phyloP scores from a whole-genome alignment of 169 alveolate genomes.

The Eimeria nieschulzi region DNA sequence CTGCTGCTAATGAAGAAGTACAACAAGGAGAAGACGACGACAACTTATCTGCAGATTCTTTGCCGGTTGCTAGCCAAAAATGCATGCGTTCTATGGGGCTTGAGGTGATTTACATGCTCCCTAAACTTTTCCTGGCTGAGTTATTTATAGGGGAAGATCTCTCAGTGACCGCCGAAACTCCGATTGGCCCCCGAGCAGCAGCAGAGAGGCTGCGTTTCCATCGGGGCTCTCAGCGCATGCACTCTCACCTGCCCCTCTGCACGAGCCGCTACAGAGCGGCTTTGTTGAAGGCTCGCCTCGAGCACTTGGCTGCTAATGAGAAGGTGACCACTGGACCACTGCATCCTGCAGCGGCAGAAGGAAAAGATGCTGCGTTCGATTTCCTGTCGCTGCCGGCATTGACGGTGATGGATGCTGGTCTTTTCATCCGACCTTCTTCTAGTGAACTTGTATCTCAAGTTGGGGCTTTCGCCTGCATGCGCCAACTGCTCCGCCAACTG shows the following conservation, averaged over 20 bases:
- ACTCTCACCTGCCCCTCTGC: not conserved
- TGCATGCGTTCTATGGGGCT: not conserved
- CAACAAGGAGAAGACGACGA: not conserved
- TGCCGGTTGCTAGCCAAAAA: not conserved
- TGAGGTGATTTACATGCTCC: not conserved
- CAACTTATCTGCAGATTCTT: not conserved
- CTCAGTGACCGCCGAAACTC: not conserved
- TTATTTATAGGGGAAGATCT: not conserved
- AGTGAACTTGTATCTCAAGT: not conserved
- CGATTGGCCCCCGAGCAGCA: conserved; percentile 4
- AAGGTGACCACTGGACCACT: not conserved
- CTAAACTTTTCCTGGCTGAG: not conserved
- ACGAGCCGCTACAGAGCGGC: not conserved
- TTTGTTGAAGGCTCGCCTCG: not conserved
- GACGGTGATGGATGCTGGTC: conserved; percentile 5
- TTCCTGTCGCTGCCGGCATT: not conserved
- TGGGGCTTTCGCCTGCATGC: not conserved
- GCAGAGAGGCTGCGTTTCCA: conserved; percentile 1
- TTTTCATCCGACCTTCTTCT: not conserved
- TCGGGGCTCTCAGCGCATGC: not conserved
- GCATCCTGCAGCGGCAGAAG: not conserved
- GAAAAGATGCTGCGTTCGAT: not conserved
- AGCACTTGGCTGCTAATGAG: not conserved
- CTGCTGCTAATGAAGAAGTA: not conserved
- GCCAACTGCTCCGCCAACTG: not conserved